Base-by-base conservation (phyloP, 2,329 filamentous ascomycete species). In the Fusarium penzigii region DNA sequence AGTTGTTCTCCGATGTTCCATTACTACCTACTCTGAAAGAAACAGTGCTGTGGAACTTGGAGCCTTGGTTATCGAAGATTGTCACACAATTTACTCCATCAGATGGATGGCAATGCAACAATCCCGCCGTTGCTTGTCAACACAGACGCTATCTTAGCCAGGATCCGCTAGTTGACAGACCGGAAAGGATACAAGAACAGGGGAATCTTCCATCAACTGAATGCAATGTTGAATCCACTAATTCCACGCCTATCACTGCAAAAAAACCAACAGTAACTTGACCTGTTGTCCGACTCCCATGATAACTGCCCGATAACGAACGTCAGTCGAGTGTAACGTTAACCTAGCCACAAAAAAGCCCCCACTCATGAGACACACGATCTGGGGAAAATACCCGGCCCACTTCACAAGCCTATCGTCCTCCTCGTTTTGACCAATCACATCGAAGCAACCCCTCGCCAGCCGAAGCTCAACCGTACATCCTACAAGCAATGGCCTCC, bases 391-490 rank as follows among this genome's bases (percentile, higher is more conserved):
- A 25, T 25, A 25, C 20, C 7, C 20, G 20, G 7, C 20, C 20
- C 20, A 25, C 32, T 11, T 36, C 32, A 36, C 32, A 14, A 36
- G 5, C 32, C 3, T 14, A 36, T 36, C 20, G 20, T 25, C 20
- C 7, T 25, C 20, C 20, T 25, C 20, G 7, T 25, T 7, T 4
- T 25, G 20, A 25, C 20, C 32, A 36, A 36, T 36, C 32, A 36
- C 5, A 36, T 12, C 13, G 9, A 11, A 11, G 20, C 7, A 25
- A 14, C 39, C 41, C 13, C 16, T 6, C 9, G 17, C 49, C 46
- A 55, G 44, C 63, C 63, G 63, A 61, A 36, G 58, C 64, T 65
- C 63, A 65, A 53, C 46, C 62, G 62, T 12, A 44, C 62, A 61
- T 12, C 53, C 51, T 42, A 54, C 47, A 50, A 46, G 12, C 55